Conservation (phyloP, 345 rosid species). For the Melaleuca alternifolia region DNA sequence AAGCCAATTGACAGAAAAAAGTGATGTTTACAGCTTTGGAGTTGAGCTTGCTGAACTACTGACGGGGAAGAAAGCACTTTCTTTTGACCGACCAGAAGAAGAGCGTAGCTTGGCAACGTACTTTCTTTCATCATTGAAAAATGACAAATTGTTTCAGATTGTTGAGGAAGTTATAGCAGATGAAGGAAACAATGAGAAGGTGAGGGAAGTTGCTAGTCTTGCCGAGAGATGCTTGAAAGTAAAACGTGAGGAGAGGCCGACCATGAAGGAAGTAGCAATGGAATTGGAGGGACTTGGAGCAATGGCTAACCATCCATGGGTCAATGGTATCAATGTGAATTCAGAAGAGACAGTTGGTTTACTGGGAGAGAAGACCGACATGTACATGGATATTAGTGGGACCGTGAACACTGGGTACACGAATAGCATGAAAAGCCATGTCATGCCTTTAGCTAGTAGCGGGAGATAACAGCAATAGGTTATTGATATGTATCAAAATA, state of each 20-base stretch:
- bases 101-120: conserved; percentile 4
- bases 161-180: not conserved
- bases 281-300: conserved; percentile 3
- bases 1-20: conserved; percentile 14
- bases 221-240: conserved; percentile 8
- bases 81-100: conserved; percentile 6
- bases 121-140: conserved; percentile 4
- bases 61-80: conserved; percentile 16
- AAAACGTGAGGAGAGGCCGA: conserved; percentile 16
- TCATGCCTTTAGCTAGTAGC: not conserved
- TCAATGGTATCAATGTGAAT: not conserved
- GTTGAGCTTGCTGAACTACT: conserved; percentile 28
- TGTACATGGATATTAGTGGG: not conserved
- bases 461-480: no score
- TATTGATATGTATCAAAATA: no score
- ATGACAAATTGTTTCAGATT: not conserved
- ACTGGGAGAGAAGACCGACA: not conserved
- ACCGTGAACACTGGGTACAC: not conserved
- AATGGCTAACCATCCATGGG: conserved; percentile 8
- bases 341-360: conserved; percentile 9
- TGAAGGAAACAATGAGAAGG: not conserved
- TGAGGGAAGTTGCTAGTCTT: not conserved
- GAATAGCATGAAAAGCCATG: not conserved
- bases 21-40: conserved; percentile 41
- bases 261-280: conserved; percentile 15